Base-by-base conservation (phyloP, 768 basidiomycete genomes). In the Artomyces pyxidatus region DNA sequence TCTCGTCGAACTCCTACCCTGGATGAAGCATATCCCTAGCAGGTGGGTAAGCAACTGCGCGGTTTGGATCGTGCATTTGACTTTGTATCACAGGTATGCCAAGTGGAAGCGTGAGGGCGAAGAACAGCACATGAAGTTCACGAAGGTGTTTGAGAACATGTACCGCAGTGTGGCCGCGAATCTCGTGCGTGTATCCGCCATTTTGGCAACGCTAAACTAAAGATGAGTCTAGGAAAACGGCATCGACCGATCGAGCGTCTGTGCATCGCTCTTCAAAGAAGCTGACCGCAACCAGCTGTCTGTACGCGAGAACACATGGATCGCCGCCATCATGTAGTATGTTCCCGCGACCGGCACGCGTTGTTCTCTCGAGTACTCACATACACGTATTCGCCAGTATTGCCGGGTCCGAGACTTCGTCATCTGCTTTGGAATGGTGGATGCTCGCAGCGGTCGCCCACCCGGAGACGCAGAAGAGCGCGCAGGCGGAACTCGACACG, bases 21-120 rank as follows among this genome's bases (percentile, higher is more conserved):
- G 45, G 35, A 58, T 59, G 49, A 26, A 46, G n/a, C 16, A 52
- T 23, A 39, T 57, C 21, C 56, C 57, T 7, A 16, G 26, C n/a
- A 32, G 42, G 42, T 25, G 3, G 4, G 9, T n/a, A 10, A 6
- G 21, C 17, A 2, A 4, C 8, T 12, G 8, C 3, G 7, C 21
- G 6, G 21, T 26, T 6, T 17, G 14, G 22, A 9, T 7, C 29
- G 5, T 5, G 6, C 1, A 11, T 2, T 4, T 12, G 1, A 0
- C n/a, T n/a, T n/a, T n/a, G n/a, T n/a, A 3, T 16, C 4, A 23
- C 16, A 53, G 52, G 3, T 37, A 57, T 8, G 56, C 60, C 4
- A 53, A 54, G 30, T 61, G 60, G 60, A 61, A 61, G 30, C 57
- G 59, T 17, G 57, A 60, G n/a, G 50, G 37, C 16, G 42, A 42